Evolutionary conservation across 257 asterid species (phyloP), one percentile per base, ranked within the genome.

Genomic region (Penstemon davidsonii): DNA sequence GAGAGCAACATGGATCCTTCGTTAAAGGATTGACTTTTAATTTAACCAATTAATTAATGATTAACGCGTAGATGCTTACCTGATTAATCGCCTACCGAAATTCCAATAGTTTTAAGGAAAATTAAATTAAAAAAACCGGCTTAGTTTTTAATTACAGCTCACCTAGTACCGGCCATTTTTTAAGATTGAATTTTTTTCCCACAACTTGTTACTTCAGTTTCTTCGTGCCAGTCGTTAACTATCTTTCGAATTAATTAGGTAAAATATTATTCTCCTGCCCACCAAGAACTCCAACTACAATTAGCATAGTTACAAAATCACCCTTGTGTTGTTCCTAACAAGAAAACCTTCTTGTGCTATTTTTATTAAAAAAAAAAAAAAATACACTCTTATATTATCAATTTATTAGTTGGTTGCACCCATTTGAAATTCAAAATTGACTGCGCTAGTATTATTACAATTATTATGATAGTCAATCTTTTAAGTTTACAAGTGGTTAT

Each of bases 131-230:
- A 25, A 25, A 25, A 25, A 25, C 33, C 0, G 33, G 33, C 2
- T 25, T 25, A 25, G 11, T 42, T 46, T 63, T 46, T 57, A 12
- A 55, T 44, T 36, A 55, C 65, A 72, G 72, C 75, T 67, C 73
- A 71, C 49, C 49, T 11, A 55, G 60, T 64, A 60, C 76, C 76
- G 71, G 60, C 76, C 74, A 70, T 47, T 61, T 65, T 25, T 8
- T 37, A 7, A 33, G 15, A 10, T 44, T 55, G 9, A 51, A 45
- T 58, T 74, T 38, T 12, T 15, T 71, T 63, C 68, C 81, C 75
- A 46, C 68, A 68, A 55, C 6, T 72, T 70, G 68, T 33, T 41
- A 50, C 11, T 8, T 4, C 45, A 55, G 54, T 55, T 64, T 60
- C n/a, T 47, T 66, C 73, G 57, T 60, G 73, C 77, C 46, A 54